Base-by-base conservation (phyloP, 2,329 filamentous ascomycete species). In the Paramyrothecium sp. region DNA sequence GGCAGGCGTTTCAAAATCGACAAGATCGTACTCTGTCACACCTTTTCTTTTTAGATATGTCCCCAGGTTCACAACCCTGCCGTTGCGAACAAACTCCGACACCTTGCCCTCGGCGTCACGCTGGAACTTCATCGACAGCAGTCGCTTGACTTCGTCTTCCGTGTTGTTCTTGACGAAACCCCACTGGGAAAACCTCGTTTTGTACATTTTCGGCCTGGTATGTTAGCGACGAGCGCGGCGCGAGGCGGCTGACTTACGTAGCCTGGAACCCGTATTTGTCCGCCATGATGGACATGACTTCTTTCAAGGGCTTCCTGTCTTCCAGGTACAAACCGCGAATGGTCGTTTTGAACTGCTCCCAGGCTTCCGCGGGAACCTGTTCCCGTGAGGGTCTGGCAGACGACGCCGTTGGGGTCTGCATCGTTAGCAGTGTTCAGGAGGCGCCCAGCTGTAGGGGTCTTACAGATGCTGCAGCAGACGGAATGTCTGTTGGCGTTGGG, bases 151-250 rank as follows among this genome's bases (percentile, higher is more conserved):
- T 56, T 82, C 80, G 23, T 81, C 79, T 57, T 82, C 80, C 47
- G 79, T 82, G 59, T 82, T 82, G 58, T 82, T 82, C 69, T 82
- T 82, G 46, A 79, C 79, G 59, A 82, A 82, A 0, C 79, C 79
- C 80, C 80, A 82, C 59, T 81, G 78, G 16, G 80, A 80, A 62
- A 82, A 82, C 22, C 80, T 72, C n/a, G 79, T 81, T 64, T 82
- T 82, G 67, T 82, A 82, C 80, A 82, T 82, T 61, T 81, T 81
- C 19, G 80, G 78, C 19, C 80, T 82, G 52, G 3, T 21, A 30
- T 11, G 30, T 48, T 60, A 48, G n/a, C n/a, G n/a, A 13, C 17
- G 3, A 4, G 4, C 2, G 3, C 7, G 3, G 4, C 3, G 20
- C 3, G 20, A 30, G 30, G 5, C 38, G 3, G 4, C 26, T 51